Conservation (phyloP, 306 rosid species). For the Vigna radiata region DNA sequence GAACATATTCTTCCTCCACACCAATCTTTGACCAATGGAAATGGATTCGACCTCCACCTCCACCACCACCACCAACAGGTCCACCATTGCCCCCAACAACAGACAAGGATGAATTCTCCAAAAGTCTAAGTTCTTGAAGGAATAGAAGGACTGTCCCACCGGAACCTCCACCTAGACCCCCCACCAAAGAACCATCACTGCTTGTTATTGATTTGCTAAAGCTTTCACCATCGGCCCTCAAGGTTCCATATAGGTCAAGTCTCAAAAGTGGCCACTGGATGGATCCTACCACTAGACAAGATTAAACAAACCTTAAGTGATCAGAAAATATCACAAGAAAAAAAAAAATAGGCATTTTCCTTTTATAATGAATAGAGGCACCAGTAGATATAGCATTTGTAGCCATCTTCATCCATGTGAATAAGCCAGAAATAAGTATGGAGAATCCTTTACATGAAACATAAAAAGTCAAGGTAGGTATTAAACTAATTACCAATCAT, state of each 20-base stretch:
- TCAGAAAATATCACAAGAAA: constrained; percentile 1
- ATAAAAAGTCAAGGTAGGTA: constrained; percentile 3
- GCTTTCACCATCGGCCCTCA: constrained; percentile 96
- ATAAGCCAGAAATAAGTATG: constrained; percentile 24
- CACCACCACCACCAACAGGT: constrained; percentile 92
- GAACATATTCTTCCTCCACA: constrained; percentile 75
- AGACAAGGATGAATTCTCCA: constrained; percentile 76
- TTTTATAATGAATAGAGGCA: constrained; percentile 28
- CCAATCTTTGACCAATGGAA: constrained; percentile 95
- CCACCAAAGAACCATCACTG: constrained; percentile 67
- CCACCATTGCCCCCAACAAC: constrained; percentile 92
- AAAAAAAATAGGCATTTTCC: constrained; percentile 35
- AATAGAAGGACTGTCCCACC: constrained; percentile 98
- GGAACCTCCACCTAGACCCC: constrained; percentile 97
- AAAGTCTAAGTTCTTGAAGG: constrained; percentile 88
- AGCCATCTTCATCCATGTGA: constrained; percentile 38
- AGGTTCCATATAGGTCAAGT: constrained; percentile 80
- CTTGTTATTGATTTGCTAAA: constrained; percentile 58
- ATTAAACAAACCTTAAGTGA: constrained; percentile 43
- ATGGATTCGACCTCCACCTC: constrained; percentile 99
- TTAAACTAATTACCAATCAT: constrained; percentile 76
- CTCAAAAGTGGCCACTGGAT: constrained; percentile 89
- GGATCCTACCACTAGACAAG: constrained; percentile 86
- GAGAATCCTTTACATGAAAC: constrained; percentile 33
- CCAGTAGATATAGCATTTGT: constrained; percentile 29